A percentile compares a stretch with the other conserved stretches of the same genome.
phyloP scores from a whole-genome alignment of 371 early-diverging fungal genomes.

The Mortierella sp. region DNA sequence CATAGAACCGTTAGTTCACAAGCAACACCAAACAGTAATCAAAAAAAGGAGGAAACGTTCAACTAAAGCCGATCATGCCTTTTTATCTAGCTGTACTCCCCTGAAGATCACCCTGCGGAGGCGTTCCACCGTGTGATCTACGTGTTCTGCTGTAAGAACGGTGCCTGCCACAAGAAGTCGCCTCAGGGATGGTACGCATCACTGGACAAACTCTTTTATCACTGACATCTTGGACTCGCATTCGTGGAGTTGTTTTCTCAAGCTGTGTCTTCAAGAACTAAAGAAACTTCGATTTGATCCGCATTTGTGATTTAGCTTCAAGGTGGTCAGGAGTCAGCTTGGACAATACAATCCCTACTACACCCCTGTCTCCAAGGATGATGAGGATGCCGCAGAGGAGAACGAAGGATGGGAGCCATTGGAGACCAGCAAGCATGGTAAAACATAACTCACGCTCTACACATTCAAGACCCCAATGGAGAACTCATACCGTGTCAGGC shows the following conservation, averaged over 20 bases:
- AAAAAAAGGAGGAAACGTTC: neutral
- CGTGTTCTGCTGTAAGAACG: slow-evolving; percentile 92
- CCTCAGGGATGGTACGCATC: slow-evolving; percentile 70
- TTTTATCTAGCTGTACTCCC: slow-evolving; percentile 81
- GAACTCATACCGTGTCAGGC: too few species aligned
- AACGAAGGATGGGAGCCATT: slow-evolving; percentile 46
- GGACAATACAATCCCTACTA: slow-evolving; percentile 86
- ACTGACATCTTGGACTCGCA: too few species aligned
- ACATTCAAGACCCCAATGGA: neutral
- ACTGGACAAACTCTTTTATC: neutral
- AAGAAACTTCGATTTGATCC: neutral
- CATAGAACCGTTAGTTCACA: neutral
- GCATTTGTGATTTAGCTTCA: slow-evolving; percentile 72
- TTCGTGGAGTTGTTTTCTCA: too few species aligned
- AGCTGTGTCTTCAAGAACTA: neutral
- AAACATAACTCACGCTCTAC: slow-evolving; percentile 15
- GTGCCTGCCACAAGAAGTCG: slow-evolving; percentile 79
- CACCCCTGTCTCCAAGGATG: slow-evolving; percentile 59
- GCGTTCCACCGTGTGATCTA: slow-evolving; percentile 94
- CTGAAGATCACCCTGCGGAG: slow-evolving; percentile 88
- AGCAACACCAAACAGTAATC: neutral
- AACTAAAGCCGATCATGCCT: neutral
- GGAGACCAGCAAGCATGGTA: slow-evolving; percentile 51
- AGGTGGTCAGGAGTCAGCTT: slow-evolving; percentile 87
- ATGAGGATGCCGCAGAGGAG: slow-evolving; percentile 58